These are phyloP conservation scores for Leishmania amazonensis DNA, from an alignment of 208 protist species.

Conservation along the genomic window DNA sequence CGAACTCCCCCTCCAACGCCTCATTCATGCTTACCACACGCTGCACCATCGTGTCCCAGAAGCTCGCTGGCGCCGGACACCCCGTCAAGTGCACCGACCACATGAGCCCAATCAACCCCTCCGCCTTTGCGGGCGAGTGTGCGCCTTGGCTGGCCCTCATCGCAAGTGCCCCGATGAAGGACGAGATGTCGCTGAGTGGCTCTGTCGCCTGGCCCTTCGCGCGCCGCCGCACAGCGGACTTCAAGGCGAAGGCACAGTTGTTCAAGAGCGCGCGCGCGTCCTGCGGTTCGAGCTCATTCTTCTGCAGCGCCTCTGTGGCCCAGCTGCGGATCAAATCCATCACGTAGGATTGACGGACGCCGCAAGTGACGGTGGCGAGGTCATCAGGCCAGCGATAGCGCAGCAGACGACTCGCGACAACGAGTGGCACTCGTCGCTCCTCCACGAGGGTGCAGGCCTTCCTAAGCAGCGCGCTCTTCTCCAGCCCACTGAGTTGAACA, in stretches of 20 bases:
- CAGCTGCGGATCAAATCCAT: constrained; percentile 38
- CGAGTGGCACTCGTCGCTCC: constrained; percentile 39
- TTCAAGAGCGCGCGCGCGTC: constrained; percentile 54
- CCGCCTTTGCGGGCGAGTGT: constrained; percentile 26
- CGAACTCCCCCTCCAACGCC: constrained; percentile 27
- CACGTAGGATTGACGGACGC: constrained; percentile 44
- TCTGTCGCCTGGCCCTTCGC: background rate
- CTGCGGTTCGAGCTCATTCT: constrained; percentile 18
- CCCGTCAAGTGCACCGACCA: constrained; percentile 54
- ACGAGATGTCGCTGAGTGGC: background rate
- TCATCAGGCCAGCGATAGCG: constrained; percentile 43
- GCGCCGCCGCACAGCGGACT: background rate
- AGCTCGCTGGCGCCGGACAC: constrained; percentile 52
- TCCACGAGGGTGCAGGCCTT: constrained; percentile 39
- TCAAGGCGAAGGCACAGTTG: constrained; percentile 38
- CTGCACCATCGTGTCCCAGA: constrained; percentile 56
- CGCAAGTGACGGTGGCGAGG: constrained; percentile 28
- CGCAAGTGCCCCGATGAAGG: constrained; percentile 59
- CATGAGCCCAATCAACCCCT: constrained; percentile 67
- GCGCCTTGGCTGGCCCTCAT: constrained; percentile 43
- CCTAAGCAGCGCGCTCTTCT: constrained; percentile 34
- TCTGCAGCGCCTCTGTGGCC: constrained; percentile 41
- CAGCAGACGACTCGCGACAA: constrained; percentile 55
- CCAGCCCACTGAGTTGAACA: constrained; percentile 9
- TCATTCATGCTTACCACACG: constrained; percentile 58